These are phyloP conservation scores for Torrubiellomyces zombiae DNA, from an alignment of 2,329 filamentous ascomycete genomes.

Conservation along the genomic window DNA sequence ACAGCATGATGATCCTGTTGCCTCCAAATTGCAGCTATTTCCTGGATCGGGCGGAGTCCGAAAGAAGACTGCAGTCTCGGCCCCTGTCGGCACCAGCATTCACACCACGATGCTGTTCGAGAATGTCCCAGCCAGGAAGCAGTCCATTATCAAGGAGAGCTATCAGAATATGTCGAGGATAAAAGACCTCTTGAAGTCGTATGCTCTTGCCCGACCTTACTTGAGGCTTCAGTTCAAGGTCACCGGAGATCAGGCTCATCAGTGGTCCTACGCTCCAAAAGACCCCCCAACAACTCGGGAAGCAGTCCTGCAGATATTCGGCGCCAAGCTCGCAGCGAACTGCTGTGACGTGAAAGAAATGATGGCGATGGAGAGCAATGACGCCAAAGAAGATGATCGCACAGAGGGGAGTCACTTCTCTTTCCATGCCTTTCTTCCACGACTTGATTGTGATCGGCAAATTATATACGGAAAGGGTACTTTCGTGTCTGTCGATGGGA, in stretches of 20 bases:
- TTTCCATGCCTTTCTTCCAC: conserved; percentile 43
- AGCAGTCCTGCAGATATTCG: conserved; percentile 44
- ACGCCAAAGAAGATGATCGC: background rate
- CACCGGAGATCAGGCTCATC: conserved; percentile 30
- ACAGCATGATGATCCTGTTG: conserved; percentile 42
- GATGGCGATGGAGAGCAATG: no score
- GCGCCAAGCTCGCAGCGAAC: conserved; percentile 34
- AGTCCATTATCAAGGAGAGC: conserved; percentile 38
- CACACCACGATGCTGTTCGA: conserved; percentile 42
- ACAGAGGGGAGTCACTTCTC: conserved; percentile 10
- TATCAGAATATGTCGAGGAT: conserved; percentile 39
- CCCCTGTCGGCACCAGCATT: conserved; percentile 54
- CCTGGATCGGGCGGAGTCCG: conserved; percentile 14
- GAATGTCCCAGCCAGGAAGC: conserved; percentile 44
- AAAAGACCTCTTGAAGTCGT: conserved; percentile 42
- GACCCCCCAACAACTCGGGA: conserved; percentile 32
- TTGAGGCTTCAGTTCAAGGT: conserved; percentile 45
- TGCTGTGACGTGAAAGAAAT: conserved; percentile 26
- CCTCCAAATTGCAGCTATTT: conserved; percentile 28
- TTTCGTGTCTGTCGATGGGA: conserved; percentile 52
- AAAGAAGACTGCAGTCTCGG: conserved; percentile 21
- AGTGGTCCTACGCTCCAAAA: conserved; percentile 47
- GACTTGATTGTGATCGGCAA: conserved; percentile 23
- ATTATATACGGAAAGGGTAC: conserved; percentile 29
- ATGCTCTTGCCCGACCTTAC: conserved; percentile 48